Conservation (phyloP, 2,329 filamentous ascomycete genomes). For the Lecanosticta acicola region DNA sequence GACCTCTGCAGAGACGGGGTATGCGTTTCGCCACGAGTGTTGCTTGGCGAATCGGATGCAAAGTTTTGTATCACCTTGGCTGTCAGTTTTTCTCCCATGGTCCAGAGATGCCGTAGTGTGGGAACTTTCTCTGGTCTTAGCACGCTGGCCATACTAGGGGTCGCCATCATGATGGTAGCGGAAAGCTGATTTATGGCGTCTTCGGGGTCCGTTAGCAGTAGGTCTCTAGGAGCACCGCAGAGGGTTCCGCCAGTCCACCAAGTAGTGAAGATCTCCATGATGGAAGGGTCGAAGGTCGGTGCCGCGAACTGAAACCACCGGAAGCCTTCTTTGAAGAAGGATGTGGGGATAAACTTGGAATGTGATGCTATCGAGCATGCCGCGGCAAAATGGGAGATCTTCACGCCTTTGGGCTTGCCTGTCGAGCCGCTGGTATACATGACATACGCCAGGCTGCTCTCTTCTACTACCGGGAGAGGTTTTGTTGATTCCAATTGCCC, state of each 20-base stretch:
- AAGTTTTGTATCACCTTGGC: constrained; percentile 16
- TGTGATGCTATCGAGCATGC: constrained; percentile 13
- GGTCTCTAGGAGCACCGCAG: constrained; percentile 12
- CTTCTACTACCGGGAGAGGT: constrained; percentile 20
- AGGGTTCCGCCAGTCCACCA: constrained; percentile 18
- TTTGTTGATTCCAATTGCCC: neutral
- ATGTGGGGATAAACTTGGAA: constrained; percentile 9
- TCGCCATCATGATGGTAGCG: constrained; percentile 15
- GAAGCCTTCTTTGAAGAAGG: constrained; percentile 11
- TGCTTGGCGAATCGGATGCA: constrained; percentile 6
- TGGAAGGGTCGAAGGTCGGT: constrained; percentile 14
- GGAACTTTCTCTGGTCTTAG: constrained; percentile 11
- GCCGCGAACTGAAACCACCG: constrained; percentile 18
- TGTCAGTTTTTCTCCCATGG: constrained; percentile 16
- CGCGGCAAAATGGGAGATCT: constrained; percentile 11
- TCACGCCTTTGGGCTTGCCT: constrained; percentile 22
- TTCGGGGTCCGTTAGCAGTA: constrained; percentile 11
- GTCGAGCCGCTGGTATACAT: constrained; percentile 26
- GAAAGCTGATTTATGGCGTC: constrained; percentile 10
- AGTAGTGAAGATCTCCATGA: constrained; percentile 21
- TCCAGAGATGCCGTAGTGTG: constrained; percentile 12
- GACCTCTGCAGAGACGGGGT: constrained; percentile 7
- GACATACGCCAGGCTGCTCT: constrained; percentile 14
- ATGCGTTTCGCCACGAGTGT: constrained; percentile 5
- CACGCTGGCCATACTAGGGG: constrained; percentile 14